These are phyloP conservation scores for Colletotrichum navitas DNA, from an alignment of 2,329 filamentous ascomycete genomes.

Conservation along the genomic window DNA sequence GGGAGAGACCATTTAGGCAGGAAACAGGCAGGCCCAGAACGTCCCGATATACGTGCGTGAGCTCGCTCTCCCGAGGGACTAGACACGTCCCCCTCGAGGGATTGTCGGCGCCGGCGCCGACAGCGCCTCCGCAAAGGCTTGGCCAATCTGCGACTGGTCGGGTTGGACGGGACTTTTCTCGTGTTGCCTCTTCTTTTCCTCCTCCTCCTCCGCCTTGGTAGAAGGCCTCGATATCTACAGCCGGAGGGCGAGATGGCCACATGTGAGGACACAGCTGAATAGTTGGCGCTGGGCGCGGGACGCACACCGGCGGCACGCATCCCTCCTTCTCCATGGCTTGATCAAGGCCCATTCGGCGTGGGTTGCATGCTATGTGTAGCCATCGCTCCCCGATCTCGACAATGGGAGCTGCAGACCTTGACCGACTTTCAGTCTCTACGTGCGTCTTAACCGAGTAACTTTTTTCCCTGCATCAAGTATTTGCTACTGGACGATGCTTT, in stretches of 20 bases:
- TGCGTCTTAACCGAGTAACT: background rate
- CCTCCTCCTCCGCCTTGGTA: background rate
- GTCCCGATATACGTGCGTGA: background rate
- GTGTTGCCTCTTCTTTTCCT: background rate
- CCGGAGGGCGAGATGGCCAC: background rate
- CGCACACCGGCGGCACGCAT: background rate
- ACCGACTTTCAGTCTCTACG: constrained; percentile 11
- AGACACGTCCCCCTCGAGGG: constrained; percentile 5
- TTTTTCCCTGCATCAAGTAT: background rate
- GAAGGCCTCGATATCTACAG: background rate
- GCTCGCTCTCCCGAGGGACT: constrained; percentile 2
- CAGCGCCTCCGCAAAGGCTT: constrained; percentile 12
- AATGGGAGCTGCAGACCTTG: constrained; percentile 30
- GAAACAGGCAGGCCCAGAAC: background rate
- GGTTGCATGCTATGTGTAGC: constrained; percentile 5
- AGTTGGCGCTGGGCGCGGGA: background rate
- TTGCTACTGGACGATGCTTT: constrained; percentile 14
- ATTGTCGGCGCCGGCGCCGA: constrained; percentile 12
- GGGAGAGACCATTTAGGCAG: background rate
- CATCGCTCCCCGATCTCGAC: constrained; percentile 27
- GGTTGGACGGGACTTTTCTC: background rate
- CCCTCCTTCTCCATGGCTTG: background rate
- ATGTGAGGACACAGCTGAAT: background rate
- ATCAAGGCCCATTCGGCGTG: background rate
- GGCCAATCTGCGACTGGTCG: background rate